Conservation (phyloP, 805 yeast genomes). For the Metschnikowia dekortorum region DNA sequence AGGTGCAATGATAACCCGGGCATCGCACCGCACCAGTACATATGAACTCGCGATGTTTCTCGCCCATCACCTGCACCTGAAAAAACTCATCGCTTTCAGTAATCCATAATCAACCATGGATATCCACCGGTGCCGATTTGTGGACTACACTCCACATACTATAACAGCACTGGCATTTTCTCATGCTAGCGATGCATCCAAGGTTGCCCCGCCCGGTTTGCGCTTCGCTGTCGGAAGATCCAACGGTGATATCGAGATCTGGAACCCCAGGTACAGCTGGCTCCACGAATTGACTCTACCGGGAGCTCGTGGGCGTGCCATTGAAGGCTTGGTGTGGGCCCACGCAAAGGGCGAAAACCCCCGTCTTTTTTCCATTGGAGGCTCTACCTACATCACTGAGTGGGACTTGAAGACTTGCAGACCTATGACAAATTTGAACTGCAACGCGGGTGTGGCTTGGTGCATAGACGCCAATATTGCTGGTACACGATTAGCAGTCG, state of each 20-base stretch:
- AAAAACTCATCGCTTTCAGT: slow-evolving; percentile 10
- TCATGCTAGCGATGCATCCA: slow-evolving; percentile 28
- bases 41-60: slow-evolving; percentile 1
- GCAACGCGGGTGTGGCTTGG: slow-evolving; percentile 94
- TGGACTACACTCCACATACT: slow-evolving; percentile 80
- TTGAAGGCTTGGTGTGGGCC: slow-evolving; percentile 89
- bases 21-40: slow-evolving; percentile 2
- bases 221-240: slow-evolving; percentile 88
- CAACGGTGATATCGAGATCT: slow-evolving; percentile 92
- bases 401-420: slow-evolving; percentile 79
- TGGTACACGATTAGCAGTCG: slow-evolving; percentile 70
- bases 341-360: slow-evolving; percentile 43
- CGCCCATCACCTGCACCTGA: slow-evolving; percentile 16
- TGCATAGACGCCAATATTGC: slow-evolving; percentile 63
- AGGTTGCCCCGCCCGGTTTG: slow-evolving; percentile 47
- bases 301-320: slow-evolving; percentile 79
- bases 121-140: slow-evolving; percentile 87
- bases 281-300: slow-evolving; percentile 63
- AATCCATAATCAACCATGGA: slow-evolving; percentile 42
- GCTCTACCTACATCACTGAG: slow-evolving; percentile 85
- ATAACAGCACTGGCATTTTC: slow-evolving; percentile 81
- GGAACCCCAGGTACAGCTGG: slow-evolving; percentile 88
- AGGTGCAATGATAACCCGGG: neutral
- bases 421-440: slow-evolving; percentile 73
- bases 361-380: slow-evolving; percentile 89